These are phyloP conservation scores for Nectriaceae sp. DNA, from an alignment of 2,329 filamentous ascomycete genomes.

Conservation along the genomic window DNA sequence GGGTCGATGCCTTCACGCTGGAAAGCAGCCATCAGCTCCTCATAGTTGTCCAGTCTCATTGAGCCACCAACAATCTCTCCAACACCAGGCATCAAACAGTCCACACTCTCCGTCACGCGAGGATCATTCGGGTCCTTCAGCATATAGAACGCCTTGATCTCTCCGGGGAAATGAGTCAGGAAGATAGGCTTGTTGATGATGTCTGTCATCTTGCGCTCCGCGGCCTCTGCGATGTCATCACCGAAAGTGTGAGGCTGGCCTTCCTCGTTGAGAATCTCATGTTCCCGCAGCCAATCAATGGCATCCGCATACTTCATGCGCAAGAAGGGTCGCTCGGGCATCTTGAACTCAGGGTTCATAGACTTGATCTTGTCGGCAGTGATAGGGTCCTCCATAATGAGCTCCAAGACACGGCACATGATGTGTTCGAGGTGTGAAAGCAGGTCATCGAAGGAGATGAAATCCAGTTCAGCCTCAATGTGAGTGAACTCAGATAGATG, in stretches of 20 bases:
- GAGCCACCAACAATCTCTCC: constrained; percentile 95
- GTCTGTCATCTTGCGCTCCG: constrained; percentile 96
- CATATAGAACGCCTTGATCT: constrained; percentile 99
- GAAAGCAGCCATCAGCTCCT: constrained; percentile 87
- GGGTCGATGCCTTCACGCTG: constrained; percentile 83
- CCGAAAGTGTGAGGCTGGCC: constrained; percentile 88
- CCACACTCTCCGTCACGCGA: constrained; percentile 90
- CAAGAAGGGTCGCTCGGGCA: constrained; percentile 82
- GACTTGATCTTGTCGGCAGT: constrained; percentile 75
- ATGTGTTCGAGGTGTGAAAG: constrained; percentile 84
- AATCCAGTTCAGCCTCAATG: constrained; percentile 94
- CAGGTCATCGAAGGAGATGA: constrained; percentile 89
- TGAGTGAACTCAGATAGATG: constrained; percentile 97
- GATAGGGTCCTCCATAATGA: constrained; percentile 71
- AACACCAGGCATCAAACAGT: constrained; percentile 84
- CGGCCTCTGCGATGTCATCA: constrained; percentile 96
- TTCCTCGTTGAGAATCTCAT: constrained; percentile 92
- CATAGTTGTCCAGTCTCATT: constrained; percentile 93
- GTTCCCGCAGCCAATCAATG: constrained; percentile 88
- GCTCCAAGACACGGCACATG: constrained; percentile 82
- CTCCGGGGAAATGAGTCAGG: constrained; percentile 93
- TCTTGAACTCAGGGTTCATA: constrained; percentile 88
- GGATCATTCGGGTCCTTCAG: constrained; percentile 77
- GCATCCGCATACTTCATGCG: constrained; percentile 95
- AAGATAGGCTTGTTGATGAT: constrained; percentile 94